A percentile compares a stretch with the other conserved stretches of the same genome.
Conservation (phyloP, 768 basidiomycete genomes). For the Candolleomyces aberdarensis region DNA sequence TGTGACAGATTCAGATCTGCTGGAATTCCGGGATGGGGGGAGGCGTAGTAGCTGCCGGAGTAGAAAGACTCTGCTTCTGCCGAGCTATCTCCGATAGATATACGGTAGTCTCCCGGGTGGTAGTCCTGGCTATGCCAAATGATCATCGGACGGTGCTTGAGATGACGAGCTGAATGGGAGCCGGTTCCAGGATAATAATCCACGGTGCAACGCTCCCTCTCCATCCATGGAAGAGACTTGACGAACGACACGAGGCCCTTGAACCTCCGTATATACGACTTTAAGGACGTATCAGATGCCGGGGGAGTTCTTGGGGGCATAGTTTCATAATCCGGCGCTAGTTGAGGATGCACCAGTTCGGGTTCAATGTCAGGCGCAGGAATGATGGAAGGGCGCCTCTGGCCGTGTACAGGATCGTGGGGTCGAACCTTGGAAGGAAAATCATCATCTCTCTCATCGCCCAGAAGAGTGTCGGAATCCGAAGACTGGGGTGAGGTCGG, state of each 20-base stretch:
- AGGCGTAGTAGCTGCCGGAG: background rate
- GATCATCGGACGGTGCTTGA: conserved; percentile 5
- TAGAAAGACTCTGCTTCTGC: background rate
- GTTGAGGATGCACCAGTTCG: background rate
- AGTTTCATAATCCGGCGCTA: background rate
- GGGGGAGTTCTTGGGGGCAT: conserved; percentile 5
- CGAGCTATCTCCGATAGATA: background rate
- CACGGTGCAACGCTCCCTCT: conserved; percentile 1
- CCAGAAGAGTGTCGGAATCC: background rate
- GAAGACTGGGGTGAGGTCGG: background rate
- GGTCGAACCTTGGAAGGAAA: background rate
- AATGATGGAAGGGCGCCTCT: background rate
- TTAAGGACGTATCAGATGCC: background rate
- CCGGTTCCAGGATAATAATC: conserved; percentile 9
- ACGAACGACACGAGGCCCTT: conserved; percentile 1
- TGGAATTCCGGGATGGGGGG: background rate
- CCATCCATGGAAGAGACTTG: conserved; percentile 4
- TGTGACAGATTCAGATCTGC: background rate
- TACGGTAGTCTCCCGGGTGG: background rate
- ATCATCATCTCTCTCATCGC: background rate
- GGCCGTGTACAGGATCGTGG: background rate
- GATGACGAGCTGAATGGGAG: conserved; percentile 1
- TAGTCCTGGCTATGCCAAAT: conserved; percentile 5
- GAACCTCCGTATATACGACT: conserved; percentile 3
- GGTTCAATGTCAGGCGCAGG: background rate